Evolutionary conservation across 768 basidiomycete genomes (phyloP).

Genomic region (Tulasnella sp.): DNA sequence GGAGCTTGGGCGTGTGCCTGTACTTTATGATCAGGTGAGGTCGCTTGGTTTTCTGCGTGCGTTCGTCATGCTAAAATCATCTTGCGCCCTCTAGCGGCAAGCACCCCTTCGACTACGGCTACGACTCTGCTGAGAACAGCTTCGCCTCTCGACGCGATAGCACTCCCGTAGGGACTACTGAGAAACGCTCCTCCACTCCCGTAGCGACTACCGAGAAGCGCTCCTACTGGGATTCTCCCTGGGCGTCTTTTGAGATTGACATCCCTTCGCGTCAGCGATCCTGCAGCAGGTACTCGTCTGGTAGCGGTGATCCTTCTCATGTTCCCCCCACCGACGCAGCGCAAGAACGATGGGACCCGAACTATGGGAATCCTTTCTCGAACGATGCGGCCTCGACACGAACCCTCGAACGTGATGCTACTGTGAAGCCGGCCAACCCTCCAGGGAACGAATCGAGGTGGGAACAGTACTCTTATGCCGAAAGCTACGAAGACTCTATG

Average conservation of each 20-base stretch:
- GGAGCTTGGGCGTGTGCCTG: conserved; percentile 81
- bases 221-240: background rate
- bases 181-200: background rate
- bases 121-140: conserved; percentile 2
- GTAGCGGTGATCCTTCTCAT: background rate
- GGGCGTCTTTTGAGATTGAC: conserved; percentile 3
- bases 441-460: conserved; percentile 37
- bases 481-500: conserved; percentile 47
- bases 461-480: conserved; percentile 35
- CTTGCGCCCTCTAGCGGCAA: too few species aligned
- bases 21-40: conserved; percentile 87
- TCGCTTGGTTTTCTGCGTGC: too few species aligned
- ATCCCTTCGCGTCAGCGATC: background rate
- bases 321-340: background rate
- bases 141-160: background rate
- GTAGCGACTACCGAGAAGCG: background rate
- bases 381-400: background rate
- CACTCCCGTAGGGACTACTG: background rate
- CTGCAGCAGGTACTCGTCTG: background rate
- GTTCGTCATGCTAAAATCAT: too few species aligned
- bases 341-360: background rate
- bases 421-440: conserved; percentile 32
- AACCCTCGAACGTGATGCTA: conserved; percentile 2
- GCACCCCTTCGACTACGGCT: conserved; percentile 75
- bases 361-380: too few species aligned